These are phyloP conservation scores for Malassezia psittaci DNA, from an alignment of 1,284 basidiomycete genomes.

Conservation along the genomic window DNA sequence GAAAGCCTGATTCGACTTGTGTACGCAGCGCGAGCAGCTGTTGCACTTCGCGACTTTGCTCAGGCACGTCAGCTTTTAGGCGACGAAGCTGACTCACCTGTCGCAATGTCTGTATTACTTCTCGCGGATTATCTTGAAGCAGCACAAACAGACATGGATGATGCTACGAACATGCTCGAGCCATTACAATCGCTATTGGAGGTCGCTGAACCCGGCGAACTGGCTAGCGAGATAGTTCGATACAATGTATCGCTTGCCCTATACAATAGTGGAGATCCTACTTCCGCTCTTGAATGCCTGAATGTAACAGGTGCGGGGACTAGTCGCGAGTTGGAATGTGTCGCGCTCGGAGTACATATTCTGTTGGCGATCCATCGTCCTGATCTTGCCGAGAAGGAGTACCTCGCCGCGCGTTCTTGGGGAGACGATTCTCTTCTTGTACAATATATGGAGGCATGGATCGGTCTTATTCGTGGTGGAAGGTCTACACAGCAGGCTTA, in stretches of 20 bases:
- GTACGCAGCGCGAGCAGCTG: constrained; percentile 40
- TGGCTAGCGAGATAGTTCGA: constrained; percentile 26
- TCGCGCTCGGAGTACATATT: constrained; percentile 44
- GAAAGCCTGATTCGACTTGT: constrained; percentile 22
- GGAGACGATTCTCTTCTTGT: constrained; percentile 44
- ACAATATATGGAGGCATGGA: constrained; percentile 44
- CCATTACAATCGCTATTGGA: constrained; percentile 37
- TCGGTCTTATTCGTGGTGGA: constrained; percentile 38
- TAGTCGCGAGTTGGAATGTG: constrained; percentile 36
- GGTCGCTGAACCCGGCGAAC: constrained; percentile 31
- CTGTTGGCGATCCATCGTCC: constrained; percentile 38
- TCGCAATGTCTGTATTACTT: constrained; percentile 24
- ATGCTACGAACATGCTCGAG: constrained; percentile 18
- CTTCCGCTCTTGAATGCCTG: constrained; percentile 37
- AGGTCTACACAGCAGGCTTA: constrained; percentile 43
- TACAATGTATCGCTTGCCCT: constrained; percentile 28
- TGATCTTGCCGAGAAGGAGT: constrained; percentile 41
- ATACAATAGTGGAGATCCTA: constrained; percentile 28
- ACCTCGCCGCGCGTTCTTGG: constrained; percentile 36
- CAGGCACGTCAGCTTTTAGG: constrained; percentile 29
- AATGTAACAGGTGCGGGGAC: constrained; percentile 20
- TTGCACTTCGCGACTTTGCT: constrained; percentile 27
- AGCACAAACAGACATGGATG: constrained; percentile 13
- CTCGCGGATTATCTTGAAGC: constrained; percentile 35
- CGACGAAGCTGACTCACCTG: constrained; percentile 14